Percentiles rank a stretch among this genome's conserved stretches.
These are phyloP conservation scores for Exophiala alcalophila DNA, from an alignment of 2,329 filamentous ascomycete genomes.

Conservation along the genomic window DNA sequence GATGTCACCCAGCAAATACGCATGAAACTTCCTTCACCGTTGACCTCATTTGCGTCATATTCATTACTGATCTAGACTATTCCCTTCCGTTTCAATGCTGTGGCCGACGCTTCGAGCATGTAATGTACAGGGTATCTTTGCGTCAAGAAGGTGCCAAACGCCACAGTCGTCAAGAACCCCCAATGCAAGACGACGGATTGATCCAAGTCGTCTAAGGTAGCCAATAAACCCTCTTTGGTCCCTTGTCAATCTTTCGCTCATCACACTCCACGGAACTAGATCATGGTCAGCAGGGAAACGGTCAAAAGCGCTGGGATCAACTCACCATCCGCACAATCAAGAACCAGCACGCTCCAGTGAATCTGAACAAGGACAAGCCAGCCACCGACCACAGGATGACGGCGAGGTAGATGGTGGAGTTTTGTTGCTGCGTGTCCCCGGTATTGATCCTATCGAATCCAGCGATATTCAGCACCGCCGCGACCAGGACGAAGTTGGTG, in stretches of 20 bases:
- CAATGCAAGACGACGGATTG: too few relatives aligned
- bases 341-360: conserved; percentile 86
- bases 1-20: too few relatives aligned
- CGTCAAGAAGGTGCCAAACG: too few relatives aligned
- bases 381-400: conserved; percentile 89
- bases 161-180: too few relatives aligned
- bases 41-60: too few relatives aligned
- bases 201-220: too few relatives aligned
- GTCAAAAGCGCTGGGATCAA: conserved; percentile 17
- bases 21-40: too few relatives aligned
- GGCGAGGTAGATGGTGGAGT: conserved; percentile 76
- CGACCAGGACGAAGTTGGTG: conserved; percentile 83
- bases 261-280: conserved; percentile 51
- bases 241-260: conserved; percentile 1
- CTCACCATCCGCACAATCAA: conserved; percentile 84
- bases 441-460: conserved; percentile 67
- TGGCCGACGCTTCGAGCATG: too few relatives aligned
- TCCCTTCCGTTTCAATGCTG: too few relatives aligned
- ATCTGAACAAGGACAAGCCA: conserved; percentile 77
- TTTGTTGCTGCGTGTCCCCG: conserved; percentile 42
- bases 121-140: too few relatives aligned
- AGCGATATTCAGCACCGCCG: conserved; percentile 80
- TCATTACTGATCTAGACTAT: too few relatives aligned
- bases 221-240: too few relatives aligned
- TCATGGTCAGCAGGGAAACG: conserved; percentile 32